phyloP scores from a whole-genome alignment of 2,329 filamentous ascomycete genomes.

The Fusarium sp. region DNA sequence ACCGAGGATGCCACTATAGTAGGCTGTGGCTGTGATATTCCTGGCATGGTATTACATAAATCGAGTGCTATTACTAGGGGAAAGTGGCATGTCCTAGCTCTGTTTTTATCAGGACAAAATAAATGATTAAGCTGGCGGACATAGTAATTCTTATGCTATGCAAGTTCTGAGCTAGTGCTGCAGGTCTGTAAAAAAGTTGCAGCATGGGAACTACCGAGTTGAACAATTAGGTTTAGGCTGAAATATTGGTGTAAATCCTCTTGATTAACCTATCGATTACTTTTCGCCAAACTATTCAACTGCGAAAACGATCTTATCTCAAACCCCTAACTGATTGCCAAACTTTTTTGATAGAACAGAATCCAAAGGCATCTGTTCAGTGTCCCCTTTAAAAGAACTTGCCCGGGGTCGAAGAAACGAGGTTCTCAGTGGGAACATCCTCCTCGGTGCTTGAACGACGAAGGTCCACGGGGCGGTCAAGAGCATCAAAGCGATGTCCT shows the following conservation, averaged over 20 bases:
- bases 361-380: conserved; percentile 9
- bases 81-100: background rate
- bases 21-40: background rate
- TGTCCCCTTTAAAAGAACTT: conserved; percentile 61
- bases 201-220: background rate
- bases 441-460: conserved; percentile 44
- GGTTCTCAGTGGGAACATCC: conserved; percentile 38
- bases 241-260: background rate
- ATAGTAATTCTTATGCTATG: background rate
- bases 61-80: background rate
- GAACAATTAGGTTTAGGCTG: background rate
- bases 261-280: background rate
- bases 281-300: background rate
- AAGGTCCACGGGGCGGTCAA: conserved; percentile 63
- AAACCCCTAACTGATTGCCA: background rate
- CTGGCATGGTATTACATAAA: background rate
- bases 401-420: conserved; percentile 52
- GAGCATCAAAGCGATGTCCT: conserved; percentile 71
- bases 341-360: background rate
- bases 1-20: background rate
- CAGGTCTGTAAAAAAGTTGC: background rate
- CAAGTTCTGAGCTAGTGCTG: background rate
- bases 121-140: background rate
- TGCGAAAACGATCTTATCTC: background rate
- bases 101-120: background rate